Conservation (phyloP, 108 stramenopile genomes). For the Hondaea fermentalgiana region DNA sequence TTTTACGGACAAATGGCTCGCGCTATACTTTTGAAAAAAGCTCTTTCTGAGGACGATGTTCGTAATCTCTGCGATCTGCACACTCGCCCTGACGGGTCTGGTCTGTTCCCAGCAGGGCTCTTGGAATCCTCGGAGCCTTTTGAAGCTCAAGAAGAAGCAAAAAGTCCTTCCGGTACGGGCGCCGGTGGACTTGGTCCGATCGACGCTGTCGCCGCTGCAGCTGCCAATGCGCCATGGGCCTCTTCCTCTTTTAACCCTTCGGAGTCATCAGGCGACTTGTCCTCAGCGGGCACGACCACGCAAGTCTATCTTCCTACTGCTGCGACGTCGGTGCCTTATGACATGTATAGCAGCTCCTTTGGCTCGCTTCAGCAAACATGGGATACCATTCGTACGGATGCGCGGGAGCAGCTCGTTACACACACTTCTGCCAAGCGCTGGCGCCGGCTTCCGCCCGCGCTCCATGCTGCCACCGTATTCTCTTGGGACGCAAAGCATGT, state of each 20-base stretch:
- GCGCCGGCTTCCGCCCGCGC: neutral
- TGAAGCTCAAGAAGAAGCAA: no score
- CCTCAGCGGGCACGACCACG: no score
- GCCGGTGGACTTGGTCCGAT: no score
- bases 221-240: no score
- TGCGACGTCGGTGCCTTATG: neutral
- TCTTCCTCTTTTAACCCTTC: no score
- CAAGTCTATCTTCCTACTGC: neutral
- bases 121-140: neutral
- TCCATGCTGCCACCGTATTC: neutral
- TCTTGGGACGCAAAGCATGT: slow-evolving; percentile 1
- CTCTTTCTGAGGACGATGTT: neutral
- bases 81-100: neutral
- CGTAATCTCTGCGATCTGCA: neutral
- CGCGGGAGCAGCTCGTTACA: neutral
- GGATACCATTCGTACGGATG: neutral
- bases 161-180: no score
- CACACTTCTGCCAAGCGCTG: neutral
- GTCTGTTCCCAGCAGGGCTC: neutral
- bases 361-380: neutral
- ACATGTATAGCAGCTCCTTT: neutral
- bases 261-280: no score
- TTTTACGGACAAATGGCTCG: neutral
- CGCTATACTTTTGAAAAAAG: neutral
- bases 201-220: no score